phyloP scores from a whole-genome alignment of 1,284 basidiomycete genomes.

The Puccinia triticina region DNA sequence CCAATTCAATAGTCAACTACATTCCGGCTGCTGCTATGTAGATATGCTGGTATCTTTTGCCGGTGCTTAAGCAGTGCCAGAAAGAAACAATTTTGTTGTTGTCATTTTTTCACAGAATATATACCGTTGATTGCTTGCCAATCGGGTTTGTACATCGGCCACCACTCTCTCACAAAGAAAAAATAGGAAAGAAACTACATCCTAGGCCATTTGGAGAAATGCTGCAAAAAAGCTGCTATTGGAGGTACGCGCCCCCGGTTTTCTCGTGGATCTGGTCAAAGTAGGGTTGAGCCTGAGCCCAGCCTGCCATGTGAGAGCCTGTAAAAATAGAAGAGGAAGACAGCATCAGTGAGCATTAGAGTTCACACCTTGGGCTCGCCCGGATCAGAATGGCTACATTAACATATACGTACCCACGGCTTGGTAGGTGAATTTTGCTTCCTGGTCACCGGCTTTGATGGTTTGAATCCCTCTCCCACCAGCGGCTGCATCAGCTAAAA shows the following conservation, averaged over 20 bases:
- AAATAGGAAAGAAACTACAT: neutral
- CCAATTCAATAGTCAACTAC: too few relatives aligned
- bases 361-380: neutral
- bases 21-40: too few relatives aligned
- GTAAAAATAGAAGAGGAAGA: neutral
- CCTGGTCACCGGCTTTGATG: conserved; percentile 54
- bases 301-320: conserved; percentile 55
- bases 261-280: conserved; percentile 56
- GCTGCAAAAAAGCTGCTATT: neutral
- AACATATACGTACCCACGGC: neutral
- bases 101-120: neutral
- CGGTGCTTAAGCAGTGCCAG: too few relatives aligned
- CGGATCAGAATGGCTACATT: neutral
- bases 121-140: neutral
- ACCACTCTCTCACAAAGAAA: neutral
- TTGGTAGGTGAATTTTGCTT: conserved; percentile 57
- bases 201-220: neutral
- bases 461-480: conserved; percentile 53
- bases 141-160: neutral
- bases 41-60: neutral
- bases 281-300: conserved; percentile 57
- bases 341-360: neutral
- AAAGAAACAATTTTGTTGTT: too few relatives aligned
- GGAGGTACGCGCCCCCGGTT: conserved; percentile 55
- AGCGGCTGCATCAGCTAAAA: conserved; percentile 56